Evolutionary conservation across 805 yeast genomes (phyloP).

Genomic region (Isabelozyma rhagii): DNA sequence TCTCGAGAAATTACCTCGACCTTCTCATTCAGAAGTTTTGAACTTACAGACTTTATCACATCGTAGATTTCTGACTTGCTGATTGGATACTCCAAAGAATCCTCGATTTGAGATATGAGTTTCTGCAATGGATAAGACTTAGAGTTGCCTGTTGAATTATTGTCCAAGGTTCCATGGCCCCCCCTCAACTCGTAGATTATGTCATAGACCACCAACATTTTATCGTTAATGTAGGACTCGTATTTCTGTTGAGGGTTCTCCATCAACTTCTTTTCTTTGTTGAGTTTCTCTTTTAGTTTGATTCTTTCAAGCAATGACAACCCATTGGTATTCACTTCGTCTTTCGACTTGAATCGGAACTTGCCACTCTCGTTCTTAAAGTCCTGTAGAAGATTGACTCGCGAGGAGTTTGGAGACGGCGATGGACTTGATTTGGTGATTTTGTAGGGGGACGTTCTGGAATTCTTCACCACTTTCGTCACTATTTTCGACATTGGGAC

Average conservation of each 20-base stretch:
- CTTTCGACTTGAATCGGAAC: conserved; percentile 31
- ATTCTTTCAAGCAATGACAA: conserved; percentile 36
- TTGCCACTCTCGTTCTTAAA: conserved; percentile 33
- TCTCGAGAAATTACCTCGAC: too few relatives aligned
- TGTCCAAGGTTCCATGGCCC: background rate
- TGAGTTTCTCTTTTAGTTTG: conserved; percentile 29
- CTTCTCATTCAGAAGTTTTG: too few relatives aligned
- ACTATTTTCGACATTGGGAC: background rate
- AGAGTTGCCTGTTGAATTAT: background rate
- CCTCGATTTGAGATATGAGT: conserved; percentile 25
- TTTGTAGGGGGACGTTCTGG: conserved; percentile 5
- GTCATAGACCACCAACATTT: conserved; percentile 29
- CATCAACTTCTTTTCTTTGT: conserved; percentile 7
- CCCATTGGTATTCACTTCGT: conserved; percentile 18
- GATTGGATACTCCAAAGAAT: conserved; percentile 30
- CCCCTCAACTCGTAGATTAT: conserved; percentile 25
- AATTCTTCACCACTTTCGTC: background rate
- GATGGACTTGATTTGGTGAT: background rate
- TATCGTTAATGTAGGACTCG: conserved; percentile 20
- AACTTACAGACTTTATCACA: conserved; percentile 9
- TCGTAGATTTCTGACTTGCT: conserved; percentile 28
- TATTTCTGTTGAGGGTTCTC: conserved; percentile 20
- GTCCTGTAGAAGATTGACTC: background rate
- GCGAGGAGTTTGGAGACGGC: background rate
- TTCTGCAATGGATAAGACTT: conserved; percentile 22